Evolutionary conservation across 345 rosid species (phyloP).

Genomic region (Geranium brycei): DNA sequence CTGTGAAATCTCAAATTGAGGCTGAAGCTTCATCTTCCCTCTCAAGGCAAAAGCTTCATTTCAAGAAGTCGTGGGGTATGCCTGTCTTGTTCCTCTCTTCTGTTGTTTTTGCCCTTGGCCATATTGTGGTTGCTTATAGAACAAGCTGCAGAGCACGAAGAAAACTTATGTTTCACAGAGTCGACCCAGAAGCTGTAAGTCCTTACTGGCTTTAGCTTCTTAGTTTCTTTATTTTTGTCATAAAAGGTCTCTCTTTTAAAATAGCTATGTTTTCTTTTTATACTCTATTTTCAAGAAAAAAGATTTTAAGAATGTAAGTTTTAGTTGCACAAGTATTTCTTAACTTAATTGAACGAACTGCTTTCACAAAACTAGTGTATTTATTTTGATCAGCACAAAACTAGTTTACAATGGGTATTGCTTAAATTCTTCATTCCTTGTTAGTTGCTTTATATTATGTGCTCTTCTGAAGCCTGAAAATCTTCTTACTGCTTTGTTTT

Average conservation of each 20-base stretch:
- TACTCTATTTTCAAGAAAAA: too few species aligned
- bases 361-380: too few species aligned
- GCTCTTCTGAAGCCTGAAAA: too few species aligned
- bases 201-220: neutral
- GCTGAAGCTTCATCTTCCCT: conserved; percentile 51
- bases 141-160: conserved; percentile 89
- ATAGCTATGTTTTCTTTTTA: too few species aligned
- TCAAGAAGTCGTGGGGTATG: conserved; percentile 98
- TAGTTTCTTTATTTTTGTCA: neutral
- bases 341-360: too few species aligned
- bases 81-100: conserved; percentile 91
- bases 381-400: too few species aligned
- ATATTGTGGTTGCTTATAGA: conserved; percentile 75
- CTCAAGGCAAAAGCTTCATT: conserved; percentile 59
- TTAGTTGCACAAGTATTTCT: too few species aligned
- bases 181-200: conserved; percentile 83
- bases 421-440: too few species aligned
- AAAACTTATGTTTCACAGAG: conserved; percentile 76
- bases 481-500: neutral
- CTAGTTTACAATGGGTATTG: too few species aligned
- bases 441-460: too few species aligned
- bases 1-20: conserved; percentile 58
- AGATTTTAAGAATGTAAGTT: too few species aligned
- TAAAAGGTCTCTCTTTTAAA: too few species aligned
- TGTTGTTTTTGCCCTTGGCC: conserved; percentile 86